phyloP scores from a whole-genome alignment of 805 yeast genomes.

The Zygotorulaspora danielsina region DNA sequence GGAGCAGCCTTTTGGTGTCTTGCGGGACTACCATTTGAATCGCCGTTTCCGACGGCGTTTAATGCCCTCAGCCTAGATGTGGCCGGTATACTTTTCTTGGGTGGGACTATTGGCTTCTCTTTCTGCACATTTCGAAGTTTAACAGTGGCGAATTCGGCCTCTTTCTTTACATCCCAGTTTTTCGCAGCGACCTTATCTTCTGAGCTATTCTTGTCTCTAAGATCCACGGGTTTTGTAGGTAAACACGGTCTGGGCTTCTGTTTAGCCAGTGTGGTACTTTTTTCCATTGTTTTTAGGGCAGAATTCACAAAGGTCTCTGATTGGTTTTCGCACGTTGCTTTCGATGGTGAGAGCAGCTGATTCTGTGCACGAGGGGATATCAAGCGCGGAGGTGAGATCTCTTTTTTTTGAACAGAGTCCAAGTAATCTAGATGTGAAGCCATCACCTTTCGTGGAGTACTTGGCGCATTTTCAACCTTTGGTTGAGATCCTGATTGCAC shows the following conservation, averaged over 20 bases:
- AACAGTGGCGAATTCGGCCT: neutral
- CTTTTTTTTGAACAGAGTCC: slow-evolving; percentile 23
- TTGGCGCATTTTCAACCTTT: neutral
- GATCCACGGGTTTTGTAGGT: slow-evolving; percentile 15
- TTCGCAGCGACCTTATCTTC: neutral
- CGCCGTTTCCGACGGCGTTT: neutral
- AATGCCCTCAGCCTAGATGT: slow-evolving; percentile 21
- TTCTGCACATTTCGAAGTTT: slow-evolving; percentile 11
- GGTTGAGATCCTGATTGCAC: neutral
- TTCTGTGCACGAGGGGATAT: neutral
- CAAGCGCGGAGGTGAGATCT: slow-evolving; percentile 1
- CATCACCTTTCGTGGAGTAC: neutral
- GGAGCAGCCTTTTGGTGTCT: neutral
- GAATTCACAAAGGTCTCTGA: slow-evolving; percentile 27
- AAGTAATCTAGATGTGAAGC: slow-evolving; percentile 17
- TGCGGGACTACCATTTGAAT: neutral
- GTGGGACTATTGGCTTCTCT: slow-evolving; percentile 16
- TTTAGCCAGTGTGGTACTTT: neutral
- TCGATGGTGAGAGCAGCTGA: neutral
- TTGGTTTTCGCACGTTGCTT: neutral
- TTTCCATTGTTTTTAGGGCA: slow-evolving; percentile 12
- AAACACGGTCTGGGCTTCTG: slow-evolving; percentile 9
- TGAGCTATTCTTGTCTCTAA: neutral
- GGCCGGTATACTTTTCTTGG: slow-evolving; percentile 11
- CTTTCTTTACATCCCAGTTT: slow-evolving; percentile 1